Evolutionary conservation across 164 flowering plant species (phyloP), one percentile per base, ranked within the genome.

Genomic region (Hamamelis virginiana): DNA sequence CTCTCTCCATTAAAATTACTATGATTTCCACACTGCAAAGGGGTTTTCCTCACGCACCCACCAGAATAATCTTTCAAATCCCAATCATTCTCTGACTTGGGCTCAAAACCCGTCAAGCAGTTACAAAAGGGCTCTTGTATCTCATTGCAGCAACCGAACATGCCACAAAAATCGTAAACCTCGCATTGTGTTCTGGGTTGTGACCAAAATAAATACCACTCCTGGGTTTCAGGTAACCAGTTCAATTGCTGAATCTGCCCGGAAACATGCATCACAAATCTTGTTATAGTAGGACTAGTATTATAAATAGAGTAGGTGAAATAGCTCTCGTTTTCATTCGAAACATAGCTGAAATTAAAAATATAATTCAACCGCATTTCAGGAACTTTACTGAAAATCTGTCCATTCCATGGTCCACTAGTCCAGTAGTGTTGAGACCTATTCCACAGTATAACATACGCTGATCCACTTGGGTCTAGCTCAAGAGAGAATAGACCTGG

Each of bases 321-420:
- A n/a, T n/a, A n/a, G n/a, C n/a, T n/a, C n/a, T n/a, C n/a, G n/a
- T n/a, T n/a, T n/a, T n/a, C n/a, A n/a, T n/a, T n/a, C n/a, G n/a
- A n/a, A n/a, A n/a, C n/a, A n/a, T n/a, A n/a, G n/a, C n/a, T n/a
- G n/a, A n/a, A n/a, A n/a, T n/a, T n/a, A n/a, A n/a, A n/a, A n/a
- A n/a, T n/a, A n/a, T n/a, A n/a, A n/a, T n/a, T 75, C 46, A 12
- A 56, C n/a, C 75, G 71, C 84, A 83, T 81, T 50, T 85, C 89
- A 48, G 89, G 91, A 18, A 85, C 77, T 5, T 15, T 5, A 59
- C 78, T 84, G 67, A 86, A 84, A n/a, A 77, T 81, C 23, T n/a
- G n/a, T n/a, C n/a, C n/a, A n/a, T n/a, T n/a, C n/a, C n/a, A n/a
- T n/a, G n/a, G n/a, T n/a, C n/a, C n/a, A n/a, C n/a, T n/a, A n/a